These are phyloP conservation scores for Tricholoma flavovirens DNA, from an alignment of 768 basidiomycete species.

Conservation along the genomic window DNA sequence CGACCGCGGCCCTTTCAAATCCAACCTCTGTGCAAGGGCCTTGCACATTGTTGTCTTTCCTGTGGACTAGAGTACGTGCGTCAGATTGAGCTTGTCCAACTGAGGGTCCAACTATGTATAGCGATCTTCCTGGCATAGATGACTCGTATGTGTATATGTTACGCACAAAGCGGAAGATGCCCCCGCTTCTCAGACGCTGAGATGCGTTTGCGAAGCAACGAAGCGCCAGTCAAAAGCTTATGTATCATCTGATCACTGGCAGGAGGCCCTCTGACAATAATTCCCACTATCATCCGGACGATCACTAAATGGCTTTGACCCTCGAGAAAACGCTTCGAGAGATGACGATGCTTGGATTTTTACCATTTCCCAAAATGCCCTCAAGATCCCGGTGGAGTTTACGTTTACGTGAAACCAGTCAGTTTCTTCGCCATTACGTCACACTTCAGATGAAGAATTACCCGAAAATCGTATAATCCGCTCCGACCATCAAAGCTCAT, in stretches of 20 bases:
- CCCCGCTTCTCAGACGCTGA: background rate
- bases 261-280: conserved; percentile 6
- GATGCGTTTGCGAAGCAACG: conserved; percentile 2
- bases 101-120: conserved; percentile 52
- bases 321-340: conserved; percentile 35
- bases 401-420: conserved; percentile 44
- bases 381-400: conserved; percentile 17
- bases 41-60: conserved; percentile 68
- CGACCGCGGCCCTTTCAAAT: conserved; percentile 34
- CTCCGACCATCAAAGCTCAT: conserved; percentile 52
- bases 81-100: conserved; percentile 12
- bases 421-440: conserved; percentile 47
- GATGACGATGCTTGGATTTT: conserved; percentile 55
- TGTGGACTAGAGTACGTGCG: conserved; percentile 37
- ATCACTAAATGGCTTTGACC: conserved; percentile 29
- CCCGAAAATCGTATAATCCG: conserved; percentile 56
- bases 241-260: conserved; percentile 8
- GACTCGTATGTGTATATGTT: background rate
- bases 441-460: conserved; percentile 43
- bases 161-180: background rate
- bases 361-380: conserved; percentile 24
- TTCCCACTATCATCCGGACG: conserved; percentile 6
- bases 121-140: conserved; percentile 14
- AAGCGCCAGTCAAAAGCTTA: conserved; percentile 9
- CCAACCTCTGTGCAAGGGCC: conserved; percentile 39